Evolutionary conservation across 2,329 filamentous ascomycete genomes (phyloP), one percentile per base, ranked within the genome.

Genomic region (Calonectria fujianensis): DNA sequence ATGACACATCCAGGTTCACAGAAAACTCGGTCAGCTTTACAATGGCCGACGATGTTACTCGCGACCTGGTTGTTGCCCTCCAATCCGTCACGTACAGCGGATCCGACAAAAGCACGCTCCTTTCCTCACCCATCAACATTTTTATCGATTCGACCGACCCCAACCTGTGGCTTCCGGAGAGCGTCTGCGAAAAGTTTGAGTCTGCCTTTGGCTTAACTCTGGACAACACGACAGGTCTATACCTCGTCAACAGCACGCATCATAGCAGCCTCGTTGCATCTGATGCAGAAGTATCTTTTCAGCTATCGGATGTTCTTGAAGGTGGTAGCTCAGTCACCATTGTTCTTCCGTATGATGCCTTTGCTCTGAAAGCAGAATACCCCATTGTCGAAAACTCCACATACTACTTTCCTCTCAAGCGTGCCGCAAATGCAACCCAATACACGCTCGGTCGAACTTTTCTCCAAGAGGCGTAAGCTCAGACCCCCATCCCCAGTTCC

Each of bases 261-360:
- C 67, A 69, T 14, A 51, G 31, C 5, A 35, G 37, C 2, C 39
- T 69, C 0, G 52, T 69, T 10, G n/a, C 27, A 11, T 27, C 67
- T 3, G 24, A 37, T 50, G 67, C 67, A 13, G 67, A 69, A 20
- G 67, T 69, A 7, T 48, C 67, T 8, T 69, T 69, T 11, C 51
- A 48, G 14, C 29, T 69, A 7, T 59, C 67, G 2, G 67, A 69
- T 37, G 51, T 61, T 3, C 51, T 59, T 13, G 52, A 69, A 18
- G 67, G 67, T 4, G 67, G 67, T 10, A 31, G 35, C n/a, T 48
- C 67, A 7, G 52, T 69, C 14, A 69, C 67, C 18, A 69, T 77
- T 2, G 70, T 69, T 20, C 70, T 77, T 29, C 76, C 76, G n/a
- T 77, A 77, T 20, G 74, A 75, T 16, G 74, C 72, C 14, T 77